Evolutionary conservation across 2,329 filamentous ascomycete genomes (phyloP).

Genomic region (Phialocephala sp.): DNA sequence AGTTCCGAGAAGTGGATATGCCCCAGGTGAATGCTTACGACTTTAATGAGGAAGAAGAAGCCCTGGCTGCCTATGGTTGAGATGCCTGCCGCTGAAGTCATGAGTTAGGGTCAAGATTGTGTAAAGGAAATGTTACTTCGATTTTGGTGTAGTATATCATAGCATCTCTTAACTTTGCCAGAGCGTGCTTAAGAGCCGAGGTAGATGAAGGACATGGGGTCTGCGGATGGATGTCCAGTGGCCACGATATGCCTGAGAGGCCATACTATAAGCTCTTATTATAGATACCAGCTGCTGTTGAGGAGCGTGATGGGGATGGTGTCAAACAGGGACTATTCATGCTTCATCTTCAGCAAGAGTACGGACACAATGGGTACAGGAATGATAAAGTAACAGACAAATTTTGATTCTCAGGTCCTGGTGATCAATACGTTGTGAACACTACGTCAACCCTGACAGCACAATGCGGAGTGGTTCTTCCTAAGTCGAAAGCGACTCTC

Average conservation of each 20-base stretch:
- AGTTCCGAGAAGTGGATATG: slow-evolving; percentile 30
- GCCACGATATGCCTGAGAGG: slow-evolving; percentile 15
- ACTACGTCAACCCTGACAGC: no score
- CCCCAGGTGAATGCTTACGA: slow-evolving; percentile 15
- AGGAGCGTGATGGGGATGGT: background rate
- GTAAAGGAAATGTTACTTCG: slow-evolving; percentile 3
- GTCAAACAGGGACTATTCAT: background rate
- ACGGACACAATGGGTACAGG: background rate
- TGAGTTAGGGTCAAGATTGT: background rate
- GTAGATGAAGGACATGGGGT: background rate
- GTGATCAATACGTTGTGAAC: background rate
- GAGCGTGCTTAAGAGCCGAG: background rate
- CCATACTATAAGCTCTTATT: slow-evolving; percentile 6
- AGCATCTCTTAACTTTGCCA: slow-evolving; percentile 12
- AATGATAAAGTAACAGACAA: background rate
- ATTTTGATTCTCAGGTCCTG: background rate
- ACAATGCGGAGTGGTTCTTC: background rate
- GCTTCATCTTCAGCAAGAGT: background rate
- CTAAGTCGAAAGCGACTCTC: background rate
- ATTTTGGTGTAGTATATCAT: slow-evolving; percentile 15
- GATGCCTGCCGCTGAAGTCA: background rate
- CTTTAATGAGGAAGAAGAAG: slow-evolving; percentile 57
- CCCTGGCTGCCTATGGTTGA: slow-evolving; percentile 52
- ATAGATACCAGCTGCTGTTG: slow-evolving; percentile 4
- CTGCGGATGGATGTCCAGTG: background rate